These are phyloP conservation scores for Bruguiera hainesii DNA, from an alignment of 441 rosid species.

Conservation along the genomic window DNA sequence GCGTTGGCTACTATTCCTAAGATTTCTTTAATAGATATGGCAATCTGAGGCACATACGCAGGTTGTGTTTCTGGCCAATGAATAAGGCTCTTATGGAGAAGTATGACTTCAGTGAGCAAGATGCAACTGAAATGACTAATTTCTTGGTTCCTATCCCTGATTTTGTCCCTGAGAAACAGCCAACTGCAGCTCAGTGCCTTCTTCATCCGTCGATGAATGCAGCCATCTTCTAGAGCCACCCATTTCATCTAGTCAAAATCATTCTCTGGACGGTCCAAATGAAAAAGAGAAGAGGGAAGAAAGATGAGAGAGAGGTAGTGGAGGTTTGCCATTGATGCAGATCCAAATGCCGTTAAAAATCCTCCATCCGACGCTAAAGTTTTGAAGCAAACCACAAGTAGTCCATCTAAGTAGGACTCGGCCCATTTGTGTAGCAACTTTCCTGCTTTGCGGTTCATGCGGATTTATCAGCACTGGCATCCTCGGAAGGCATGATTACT, in stretches of 20 bases:
- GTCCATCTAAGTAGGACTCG: too few species aligned
- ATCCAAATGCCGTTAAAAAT: too few species aligned
- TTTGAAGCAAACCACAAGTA: too few species aligned
- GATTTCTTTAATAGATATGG: slow-evolving; percentile 67
- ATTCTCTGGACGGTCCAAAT: too few species aligned
- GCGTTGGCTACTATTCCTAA: slow-evolving; percentile 67
- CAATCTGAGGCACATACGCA: slow-evolving; percentile 63
- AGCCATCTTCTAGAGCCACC: slow-evolving; percentile 39
- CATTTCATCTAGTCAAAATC: slow-evolving; percentile 13
- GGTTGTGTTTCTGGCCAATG: slow-evolving; percentile 64
- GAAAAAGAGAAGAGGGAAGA: too few species aligned
- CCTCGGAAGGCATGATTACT: too few species aligned
- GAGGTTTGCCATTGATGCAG: too few species aligned
- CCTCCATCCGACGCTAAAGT: too few species aligned
- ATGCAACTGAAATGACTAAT: slow-evolving; percentile 55
- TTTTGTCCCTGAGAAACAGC: slow-evolving; percentile 71
- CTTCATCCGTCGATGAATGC: slow-evolving; percentile 58
- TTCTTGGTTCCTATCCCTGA: slow-evolving; percentile 68
- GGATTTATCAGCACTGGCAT: too few species aligned
- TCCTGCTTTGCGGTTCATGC: too few species aligned
- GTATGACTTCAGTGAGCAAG: slow-evolving; percentile 57
- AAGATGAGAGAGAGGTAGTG: too few species aligned
- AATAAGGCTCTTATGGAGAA: slow-evolving; percentile 62
- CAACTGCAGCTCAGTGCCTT: slow-evolving; percentile 63
- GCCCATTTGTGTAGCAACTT: too few species aligned